Base-by-base conservation (phyloP, 805 yeast species). In the Saccharomycopsis fibuligera region DNA sequence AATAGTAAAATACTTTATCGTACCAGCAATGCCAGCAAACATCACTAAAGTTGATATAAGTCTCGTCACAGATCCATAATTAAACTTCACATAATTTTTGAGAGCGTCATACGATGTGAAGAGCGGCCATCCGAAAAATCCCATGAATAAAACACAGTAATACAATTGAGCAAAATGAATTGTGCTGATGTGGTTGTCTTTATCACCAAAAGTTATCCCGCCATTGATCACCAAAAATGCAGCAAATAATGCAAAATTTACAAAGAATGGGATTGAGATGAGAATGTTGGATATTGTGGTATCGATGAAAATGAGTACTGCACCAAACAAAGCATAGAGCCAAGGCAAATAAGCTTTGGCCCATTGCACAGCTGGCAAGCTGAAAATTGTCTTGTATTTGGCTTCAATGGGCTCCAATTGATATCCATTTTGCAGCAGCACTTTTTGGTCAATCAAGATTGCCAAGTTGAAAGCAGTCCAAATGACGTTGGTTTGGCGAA, bases 161-260 rank as follows among this genome's bases (percentile, higher is more conserved):
- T 88, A 82, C 1, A 90, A 53, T 63, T 93, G 99, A 5, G 83
- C 88, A 3, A 83, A 31, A 62, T 93, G 96, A 1, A 85, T 52
- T 1, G 80, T 78, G 2, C 81, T 73, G 31, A 71, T 68, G 62
- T 93, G 99, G 63, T 91, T 90, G 29, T 79, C 81, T 63, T 88
- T 86, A 61, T 93, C 99, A 1, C 99, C 99, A 41, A 91, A 72
- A 0, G 98, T 83, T 36, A 93, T 81, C 0, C 96, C 95, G 16
- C 87, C 86, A 57, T 93, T 93, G 57, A 67, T 57, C 27, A 73
- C 54, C 35, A 89, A 60, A 59, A 89, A 91, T 1, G 60, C 62
- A 3, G 62, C 68, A 62, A 89, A 91, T 1, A 71, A 54, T 0
- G 62, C 60, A 27, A 77, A 75, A 55, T 81, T 84, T 19, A 74